Evolutionary conservation across 441 rosid genomes (phyloP).

Genomic region (Brassica hybrid): DNA sequence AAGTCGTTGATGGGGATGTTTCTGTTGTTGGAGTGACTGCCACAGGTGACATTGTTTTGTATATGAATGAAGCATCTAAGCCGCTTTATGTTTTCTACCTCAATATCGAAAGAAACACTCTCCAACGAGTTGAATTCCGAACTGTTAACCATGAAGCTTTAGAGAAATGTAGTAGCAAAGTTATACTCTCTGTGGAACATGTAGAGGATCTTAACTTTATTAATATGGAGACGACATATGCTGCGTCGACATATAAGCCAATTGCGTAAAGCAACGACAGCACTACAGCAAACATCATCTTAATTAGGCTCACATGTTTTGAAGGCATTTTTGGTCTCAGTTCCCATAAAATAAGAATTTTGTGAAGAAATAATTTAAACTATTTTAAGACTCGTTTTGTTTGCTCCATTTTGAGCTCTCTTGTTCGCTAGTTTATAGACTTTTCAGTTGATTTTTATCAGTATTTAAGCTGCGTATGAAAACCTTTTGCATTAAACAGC

Average conservation of each 20-base stretch:
- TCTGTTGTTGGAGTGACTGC: slow-evolving; percentile 5
- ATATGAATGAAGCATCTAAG: background rate
- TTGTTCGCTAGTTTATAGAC: background rate
- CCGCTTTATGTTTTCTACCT: slow-evolving; percentile 5
- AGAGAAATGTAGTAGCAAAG: too few relatives aligned
- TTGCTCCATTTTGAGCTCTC: background rate
- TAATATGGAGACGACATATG: background rate
- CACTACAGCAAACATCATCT: background rate
- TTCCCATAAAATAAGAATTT: background rate
- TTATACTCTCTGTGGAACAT: too few relatives aligned
- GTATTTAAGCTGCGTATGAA: background rate
- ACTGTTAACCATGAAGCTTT: too few relatives aligned
- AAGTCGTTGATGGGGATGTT: too few relatives aligned
- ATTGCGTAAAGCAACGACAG: background rate
- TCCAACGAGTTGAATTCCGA: too few relatives aligned
- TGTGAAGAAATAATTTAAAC: background rate
- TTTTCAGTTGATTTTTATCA: slow-evolving; percentile 5
- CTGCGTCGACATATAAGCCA: background rate
- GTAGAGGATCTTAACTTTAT: too few relatives aligned
- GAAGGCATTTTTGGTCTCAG: background rate
- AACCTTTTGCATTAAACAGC: background rate
- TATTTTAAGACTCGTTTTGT: background rate
- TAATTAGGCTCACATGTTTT: background rate
- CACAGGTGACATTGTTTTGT: slow-evolving; percentile 11
- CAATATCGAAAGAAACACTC: background rate